Evolutionary conservation across 805 yeast genomes (phyloP).

Genomic region (Candida dendrica): DNA sequence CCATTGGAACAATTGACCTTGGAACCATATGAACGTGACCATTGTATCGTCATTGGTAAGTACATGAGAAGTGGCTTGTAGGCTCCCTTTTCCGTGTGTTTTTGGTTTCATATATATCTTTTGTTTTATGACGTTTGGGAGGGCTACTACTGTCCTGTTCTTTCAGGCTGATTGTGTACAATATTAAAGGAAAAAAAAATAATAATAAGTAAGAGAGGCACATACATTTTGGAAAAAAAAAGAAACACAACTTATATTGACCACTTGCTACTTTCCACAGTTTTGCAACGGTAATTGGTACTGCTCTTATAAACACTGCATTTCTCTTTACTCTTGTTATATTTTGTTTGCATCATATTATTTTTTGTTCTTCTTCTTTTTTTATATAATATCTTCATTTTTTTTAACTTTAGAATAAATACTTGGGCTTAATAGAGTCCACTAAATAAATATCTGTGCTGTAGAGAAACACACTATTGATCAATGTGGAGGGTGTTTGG

Average conservation of each 20-base stretch:
- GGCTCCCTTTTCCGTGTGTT: not conserved
- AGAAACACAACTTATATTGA: no score
- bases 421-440: not conserved
- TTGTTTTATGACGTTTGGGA: no score
- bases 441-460: no score
- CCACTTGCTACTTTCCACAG: no score
- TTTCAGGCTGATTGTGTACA: no score
- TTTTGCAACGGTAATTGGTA: not conserved
- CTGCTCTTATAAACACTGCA: not conserved
- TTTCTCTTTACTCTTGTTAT: not conserved
- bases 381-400: not conserved
- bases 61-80: constrained; percentile 83
- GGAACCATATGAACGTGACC: constrained; percentile 99
- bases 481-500: no score
- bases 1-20: constrained; percentile 97
- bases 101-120: no score
- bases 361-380: not conserved
- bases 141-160: no score
- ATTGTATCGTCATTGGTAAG: constrained; percentile 96
- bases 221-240: no score
- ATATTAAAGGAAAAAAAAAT: no score
- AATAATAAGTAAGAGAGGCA: no score
- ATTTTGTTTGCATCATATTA: not conserved
- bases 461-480: no score
- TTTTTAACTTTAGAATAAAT: not conserved